Evolutionary conservation across 495 filamentous ascomycete species (phyloP).

Genomic region (Talaromyces nanjingensis): DNA sequence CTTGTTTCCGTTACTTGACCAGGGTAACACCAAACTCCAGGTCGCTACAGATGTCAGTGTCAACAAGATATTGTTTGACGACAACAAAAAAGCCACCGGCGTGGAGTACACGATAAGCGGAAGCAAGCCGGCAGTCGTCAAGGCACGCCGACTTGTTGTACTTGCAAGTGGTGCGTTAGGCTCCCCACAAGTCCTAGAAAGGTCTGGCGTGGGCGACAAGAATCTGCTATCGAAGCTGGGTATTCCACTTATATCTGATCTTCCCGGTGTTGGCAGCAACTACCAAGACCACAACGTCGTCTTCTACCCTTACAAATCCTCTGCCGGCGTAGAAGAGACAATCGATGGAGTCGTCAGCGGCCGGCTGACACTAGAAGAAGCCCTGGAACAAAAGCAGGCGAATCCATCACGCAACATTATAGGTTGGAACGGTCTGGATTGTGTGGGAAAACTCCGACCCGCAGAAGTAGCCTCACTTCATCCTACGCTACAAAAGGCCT

Average conservation of each 20-base stretch:
- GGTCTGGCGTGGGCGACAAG: constrained; percentile 50
- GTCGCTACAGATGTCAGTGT: constrained; percentile 45
- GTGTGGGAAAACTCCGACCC: constrained; percentile 34
- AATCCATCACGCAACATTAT: constrained; percentile 23
- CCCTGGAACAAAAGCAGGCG: background rate
- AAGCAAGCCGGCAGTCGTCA: constrained; percentile 17
- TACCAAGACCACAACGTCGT: constrained; percentile 40
- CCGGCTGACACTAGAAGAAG: constrained; percentile 10
- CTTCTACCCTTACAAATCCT: constrained; percentile 21
- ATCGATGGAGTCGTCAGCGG: constrained; percentile 29
- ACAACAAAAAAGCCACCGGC: constrained; percentile 33
- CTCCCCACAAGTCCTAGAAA: constrained; percentile 51
- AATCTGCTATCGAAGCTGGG: constrained; percentile 24
- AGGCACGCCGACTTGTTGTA: constrained; percentile 49
- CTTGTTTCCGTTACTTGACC: constrained; percentile 38
- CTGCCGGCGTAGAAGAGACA: constrained; percentile 26
- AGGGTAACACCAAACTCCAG: constrained; percentile 42
- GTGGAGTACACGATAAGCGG: constrained; percentile 35
- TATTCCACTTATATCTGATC: constrained; percentile 33
- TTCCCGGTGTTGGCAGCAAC: constrained; percentile 40
- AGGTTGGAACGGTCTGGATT: constrained; percentile 42
- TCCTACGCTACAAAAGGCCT: constrained; percentile 29
- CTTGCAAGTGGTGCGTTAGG: constrained; percentile 49
- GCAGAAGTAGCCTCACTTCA: constrained; percentile 34
- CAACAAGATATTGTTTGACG: constrained; percentile 45